Evolutionary conservation across 345 rosid species (phyloP).

Genomic region (Hibiscus trionum): DNA sequence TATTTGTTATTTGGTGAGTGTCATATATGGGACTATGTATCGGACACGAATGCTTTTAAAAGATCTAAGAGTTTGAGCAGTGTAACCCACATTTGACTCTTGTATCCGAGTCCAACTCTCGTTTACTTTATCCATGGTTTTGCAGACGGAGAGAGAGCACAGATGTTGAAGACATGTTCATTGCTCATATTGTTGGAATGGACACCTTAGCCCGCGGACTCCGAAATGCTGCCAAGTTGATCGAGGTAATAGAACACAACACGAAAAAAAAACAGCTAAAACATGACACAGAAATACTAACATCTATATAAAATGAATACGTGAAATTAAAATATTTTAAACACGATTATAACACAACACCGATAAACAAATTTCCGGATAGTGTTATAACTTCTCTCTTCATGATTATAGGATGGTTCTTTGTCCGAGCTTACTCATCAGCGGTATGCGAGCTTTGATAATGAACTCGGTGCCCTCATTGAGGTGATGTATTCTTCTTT

Average conservation of each 20-base stretch:
- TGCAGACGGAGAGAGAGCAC: conserved; percentile 90
- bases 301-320: background rate
- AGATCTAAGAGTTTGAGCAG: background rate
- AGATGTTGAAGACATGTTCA: conserved; percentile 88
- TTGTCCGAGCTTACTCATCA: conserved; percentile 53
- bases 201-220: conserved; percentile 90
- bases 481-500: conserved; percentile 32
- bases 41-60: background rate
- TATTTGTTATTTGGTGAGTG: background rate
- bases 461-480: conserved; percentile 52
- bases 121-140: background rate
- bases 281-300: too few species aligned
- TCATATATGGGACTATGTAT: background rate
- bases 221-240: conserved; percentile 66
- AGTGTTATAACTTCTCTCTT: background rate
- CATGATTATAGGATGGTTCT: conserved; percentile 50
- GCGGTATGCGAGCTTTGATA: conserved; percentile 66
- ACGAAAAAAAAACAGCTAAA: background rate
- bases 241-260: conserved; percentile 42
- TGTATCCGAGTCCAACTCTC: background rate
- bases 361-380: too few species aligned
- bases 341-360: background rate
- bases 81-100: background rate
- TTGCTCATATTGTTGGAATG: conserved; percentile 84
- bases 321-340: too few species aligned